A percentile compares a stretch with the other conserved stretches of the same genome.
These are phyloP conservation scores for Phlyctochytrium planicorne DNA, from an alignment of 192 early-diverging fungal genomes.

Conservation along the genomic window DNA sequence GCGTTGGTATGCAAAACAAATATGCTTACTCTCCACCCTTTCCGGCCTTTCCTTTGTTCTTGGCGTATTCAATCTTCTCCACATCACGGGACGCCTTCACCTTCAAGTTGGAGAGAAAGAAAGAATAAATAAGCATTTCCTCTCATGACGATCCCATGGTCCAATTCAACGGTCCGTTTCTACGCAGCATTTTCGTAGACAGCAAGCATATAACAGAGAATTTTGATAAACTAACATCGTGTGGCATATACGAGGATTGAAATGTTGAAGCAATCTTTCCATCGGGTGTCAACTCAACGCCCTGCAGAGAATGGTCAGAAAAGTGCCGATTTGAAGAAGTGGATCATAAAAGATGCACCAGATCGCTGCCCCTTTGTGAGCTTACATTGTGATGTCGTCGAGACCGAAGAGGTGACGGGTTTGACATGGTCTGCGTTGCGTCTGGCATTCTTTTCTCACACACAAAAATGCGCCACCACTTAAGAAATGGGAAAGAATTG, in stretches of 20 bases:
- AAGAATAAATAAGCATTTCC: neutral
- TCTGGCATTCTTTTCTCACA: too few relatives aligned
- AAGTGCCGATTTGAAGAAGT: too few relatives aligned
- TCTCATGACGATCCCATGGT: neutral
- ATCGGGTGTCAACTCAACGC: neutral
- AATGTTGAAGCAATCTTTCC: conserved; percentile 22
- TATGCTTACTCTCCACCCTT: conserved; percentile 34
- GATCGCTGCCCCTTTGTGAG: too few relatives aligned
- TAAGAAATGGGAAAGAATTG: too few relatives aligned
- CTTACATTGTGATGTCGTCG: too few relatives aligned
- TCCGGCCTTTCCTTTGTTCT: conserved; percentile 45
- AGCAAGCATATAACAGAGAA: neutral
- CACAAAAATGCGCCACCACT: too few relatives aligned
- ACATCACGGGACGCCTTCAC: conserved; percentile 27
- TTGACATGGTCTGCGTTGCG: too few relatives aligned
- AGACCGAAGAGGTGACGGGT: too few relatives aligned
- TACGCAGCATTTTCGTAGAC: neutral
- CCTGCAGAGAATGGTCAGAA: too few relatives aligned
- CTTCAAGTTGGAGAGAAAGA: neutral
- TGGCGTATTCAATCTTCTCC: conserved; percentile 39
- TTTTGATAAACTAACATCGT: conserved; percentile 13
- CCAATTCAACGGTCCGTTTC: too few relatives aligned
- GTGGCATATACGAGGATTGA: conserved; percentile 22
- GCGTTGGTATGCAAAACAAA: neutral
- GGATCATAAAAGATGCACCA: too few relatives aligned